A percentile compares a stretch with the other conserved stretches of the same genome.
These are phyloP conservation scores for Plicaturopsis crispa DNA, from an alignment of 768 basidiomycete species.

Conservation along the genomic window DNA sequence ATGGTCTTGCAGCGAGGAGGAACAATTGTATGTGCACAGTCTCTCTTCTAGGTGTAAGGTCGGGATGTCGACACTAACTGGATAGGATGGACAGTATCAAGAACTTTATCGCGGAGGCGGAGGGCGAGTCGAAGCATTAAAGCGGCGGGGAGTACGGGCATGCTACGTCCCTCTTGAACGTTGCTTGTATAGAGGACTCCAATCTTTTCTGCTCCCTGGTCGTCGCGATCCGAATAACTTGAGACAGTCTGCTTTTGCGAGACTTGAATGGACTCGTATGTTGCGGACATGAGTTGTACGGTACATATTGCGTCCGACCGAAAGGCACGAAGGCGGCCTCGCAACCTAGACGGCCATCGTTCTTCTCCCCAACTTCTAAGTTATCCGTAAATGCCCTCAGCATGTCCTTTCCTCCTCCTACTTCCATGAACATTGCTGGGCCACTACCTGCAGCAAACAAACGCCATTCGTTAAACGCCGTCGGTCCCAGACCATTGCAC, in stretches of 20 bases:
- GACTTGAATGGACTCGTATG: too few species aligned
- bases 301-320: too few species aligned
- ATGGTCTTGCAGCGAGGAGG: conserved; percentile 57
- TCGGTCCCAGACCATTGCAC: conserved; percentile 41
- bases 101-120: conserved; percentile 76
- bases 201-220: too few species aligned
- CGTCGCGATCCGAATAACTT: too few species aligned
- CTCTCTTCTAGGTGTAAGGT: conserved; percentile 9
- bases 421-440: not conserved
- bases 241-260: too few species aligned
- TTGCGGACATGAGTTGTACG: too few species aligned
- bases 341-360: too few species aligned
- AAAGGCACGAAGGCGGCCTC: too few species aligned
- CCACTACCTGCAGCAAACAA: conserved; percentile 8
- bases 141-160: conserved; percentile 1
- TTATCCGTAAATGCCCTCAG: not conserved
- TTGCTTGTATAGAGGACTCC: too few species aligned
- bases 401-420: not conserved
- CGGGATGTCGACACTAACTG: conserved; percentile 29
- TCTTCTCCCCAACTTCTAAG: too few species aligned
- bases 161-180: not conserved
- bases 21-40: conserved; percentile 61
- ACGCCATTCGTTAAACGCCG: conserved; percentile 22
- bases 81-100: conserved; percentile 61
- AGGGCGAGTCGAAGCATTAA: conserved; percentile 63